A percentile compares a stretch with the other conserved stretches of the same genome.
phyloP scores from a whole-genome alignment of 2,329 filamentous ascomycete genomes.

The Sclerotinia trifoliorum region DNA sequence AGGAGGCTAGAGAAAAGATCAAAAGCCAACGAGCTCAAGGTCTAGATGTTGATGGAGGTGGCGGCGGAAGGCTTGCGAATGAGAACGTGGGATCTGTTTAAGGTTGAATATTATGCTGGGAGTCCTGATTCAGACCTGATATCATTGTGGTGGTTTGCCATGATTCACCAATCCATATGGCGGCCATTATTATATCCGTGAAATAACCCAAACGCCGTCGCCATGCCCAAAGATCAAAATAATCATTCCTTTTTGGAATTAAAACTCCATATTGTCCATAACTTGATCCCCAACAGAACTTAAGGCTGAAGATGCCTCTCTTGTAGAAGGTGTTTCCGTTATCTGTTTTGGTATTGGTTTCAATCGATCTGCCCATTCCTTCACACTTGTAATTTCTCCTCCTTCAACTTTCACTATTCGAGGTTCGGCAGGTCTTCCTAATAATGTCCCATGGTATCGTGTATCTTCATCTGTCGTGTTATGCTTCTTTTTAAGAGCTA shows the following conservation, averaged over 20 bases:
- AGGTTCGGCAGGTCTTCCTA: slow-evolving; percentile 72
- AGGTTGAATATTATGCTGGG: slow-evolving; percentile 9
- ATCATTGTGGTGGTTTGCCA: neutral
- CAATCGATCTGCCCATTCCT: slow-evolving; percentile 59
- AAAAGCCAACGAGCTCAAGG: slow-evolving; percentile 34
- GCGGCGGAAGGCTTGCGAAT: slow-evolving; percentile 35
- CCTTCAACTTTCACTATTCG: slow-evolving; percentile 76
- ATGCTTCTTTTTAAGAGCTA: slow-evolving; percentile 86
- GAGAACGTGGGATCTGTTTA: slow-evolving; percentile 35
- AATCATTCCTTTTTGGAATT: slow-evolving; percentile 14
- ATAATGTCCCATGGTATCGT: slow-evolving; percentile 78
- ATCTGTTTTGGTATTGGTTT: slow-evolving; percentile 28
- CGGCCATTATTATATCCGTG: slow-evolving; percentile 27
- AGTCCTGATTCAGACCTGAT: neutral
- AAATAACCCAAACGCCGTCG: slow-evolving; percentile 35
- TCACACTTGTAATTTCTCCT: slow-evolving; percentile 64
- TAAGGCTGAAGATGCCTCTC: slow-evolving; percentile 37
- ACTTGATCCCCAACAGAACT: slow-evolving; percentile 39
- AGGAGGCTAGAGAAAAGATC: slow-evolving; percentile 35
- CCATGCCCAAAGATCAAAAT: slow-evolving; percentile 32
- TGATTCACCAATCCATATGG: slow-evolving; percentile 18
- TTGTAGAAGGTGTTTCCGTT: slow-evolving; percentile 28
- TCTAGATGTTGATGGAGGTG: slow-evolving; percentile 37
- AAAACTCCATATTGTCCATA: slow-evolving; percentile 40
- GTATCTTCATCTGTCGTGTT: slow-evolving; percentile 85